phyloP scores from a whole-genome alignment of 2,329 filamentous ascomycete species.

The Cordyceps pruinosa region DNA sequence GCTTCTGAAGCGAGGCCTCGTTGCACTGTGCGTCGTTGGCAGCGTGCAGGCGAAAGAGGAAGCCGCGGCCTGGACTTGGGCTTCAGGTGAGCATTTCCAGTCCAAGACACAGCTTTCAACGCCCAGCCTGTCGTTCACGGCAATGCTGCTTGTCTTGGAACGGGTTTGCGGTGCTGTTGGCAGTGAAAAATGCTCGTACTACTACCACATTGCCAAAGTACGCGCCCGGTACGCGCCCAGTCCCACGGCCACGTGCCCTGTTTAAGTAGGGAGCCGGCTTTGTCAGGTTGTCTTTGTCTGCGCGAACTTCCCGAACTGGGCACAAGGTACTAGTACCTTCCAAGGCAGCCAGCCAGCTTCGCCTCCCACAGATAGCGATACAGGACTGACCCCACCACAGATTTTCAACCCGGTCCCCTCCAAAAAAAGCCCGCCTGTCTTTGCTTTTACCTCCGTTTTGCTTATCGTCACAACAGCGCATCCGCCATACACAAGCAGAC shows the following conservation, averaged over 20 bases:
- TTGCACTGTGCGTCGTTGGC: neutral
- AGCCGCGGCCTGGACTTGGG: neutral
- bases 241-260: too few species aligned
- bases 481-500: neutral
- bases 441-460: neutral
- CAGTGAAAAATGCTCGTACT: too few species aligned
- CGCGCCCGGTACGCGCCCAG: too few species aligned
- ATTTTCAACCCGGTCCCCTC: constrained; percentile 13
- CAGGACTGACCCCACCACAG: constrained; percentile 11
- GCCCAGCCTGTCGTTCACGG: neutral
- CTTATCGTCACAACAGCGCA: neutral
- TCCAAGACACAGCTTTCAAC: neutral
- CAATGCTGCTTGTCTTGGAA: too few species aligned
- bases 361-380: constrained; percentile 8
- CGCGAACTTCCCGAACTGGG: too few species aligned
- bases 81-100: neutral
- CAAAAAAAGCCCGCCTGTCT: constrained; percentile 6
- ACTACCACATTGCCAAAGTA: too few species aligned
- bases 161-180: neutral
- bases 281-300: too few species aligned
- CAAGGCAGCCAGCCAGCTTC: neutral
- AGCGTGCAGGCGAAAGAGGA: neutral
- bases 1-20: too few species aligned
- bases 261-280: too few species aligned
- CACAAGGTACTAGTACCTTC: too few species aligned